Percentiles rank a stretch among this genome's conserved stretches.
Evolutionary conservation across 768 basidiomycete species (phyloP).

Genomic region (Mycena haematopus): DNA sequence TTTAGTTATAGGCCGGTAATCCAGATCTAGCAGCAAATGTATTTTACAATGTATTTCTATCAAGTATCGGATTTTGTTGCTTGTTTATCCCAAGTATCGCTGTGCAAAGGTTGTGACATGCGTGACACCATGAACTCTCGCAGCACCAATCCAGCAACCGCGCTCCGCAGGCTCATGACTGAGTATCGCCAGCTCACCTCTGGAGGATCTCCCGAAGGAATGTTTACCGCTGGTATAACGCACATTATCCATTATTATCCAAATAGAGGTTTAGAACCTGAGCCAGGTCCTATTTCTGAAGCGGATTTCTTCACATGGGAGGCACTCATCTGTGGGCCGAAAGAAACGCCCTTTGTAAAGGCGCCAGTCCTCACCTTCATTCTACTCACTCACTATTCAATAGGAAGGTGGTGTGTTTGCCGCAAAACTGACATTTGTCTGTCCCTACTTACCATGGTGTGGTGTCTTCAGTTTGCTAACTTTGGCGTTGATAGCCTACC

Average conservation of each 20-base stretch:
- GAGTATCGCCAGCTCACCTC: slow-evolving; percentile 89
- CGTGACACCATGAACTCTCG: slow-evolving; percentile 64
- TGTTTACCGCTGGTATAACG: slow-evolving; percentile 87
- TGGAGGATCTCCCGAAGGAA: slow-evolving; percentile 88
- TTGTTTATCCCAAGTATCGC: no score
- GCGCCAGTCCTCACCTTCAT: not conserved
- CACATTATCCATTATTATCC: slow-evolving; percentile 10
- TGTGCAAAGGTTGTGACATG: no score
- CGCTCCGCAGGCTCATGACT: slow-evolving; percentile 87
- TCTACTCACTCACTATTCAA: slow-evolving; percentile 12
- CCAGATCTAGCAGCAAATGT: no score
- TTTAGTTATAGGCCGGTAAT: no score
- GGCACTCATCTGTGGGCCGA: slow-evolving; percentile 90
- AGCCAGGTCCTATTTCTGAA: slow-evolving; percentile 83
- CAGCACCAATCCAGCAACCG: slow-evolving; percentile 66
- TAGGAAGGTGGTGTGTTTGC: slow-evolving; percentile 96
- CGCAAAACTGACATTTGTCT: slow-evolving; percentile 90
- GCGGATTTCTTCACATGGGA: slow-evolving; percentile 97
- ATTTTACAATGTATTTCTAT: no score
- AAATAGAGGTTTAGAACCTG: slow-evolving; percentile 7
- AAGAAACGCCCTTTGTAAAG: slow-evolving; percentile 92
- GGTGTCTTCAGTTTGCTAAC: not conserved
- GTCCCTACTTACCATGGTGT: slow-evolving; percentile 57
- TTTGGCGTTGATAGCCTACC: slow-evolving; percentile 58
- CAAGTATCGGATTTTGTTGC: no score